phyloP scores from a whole-genome alignment of 163 green algal genomes.

The Dunaliella salina region DNA sequence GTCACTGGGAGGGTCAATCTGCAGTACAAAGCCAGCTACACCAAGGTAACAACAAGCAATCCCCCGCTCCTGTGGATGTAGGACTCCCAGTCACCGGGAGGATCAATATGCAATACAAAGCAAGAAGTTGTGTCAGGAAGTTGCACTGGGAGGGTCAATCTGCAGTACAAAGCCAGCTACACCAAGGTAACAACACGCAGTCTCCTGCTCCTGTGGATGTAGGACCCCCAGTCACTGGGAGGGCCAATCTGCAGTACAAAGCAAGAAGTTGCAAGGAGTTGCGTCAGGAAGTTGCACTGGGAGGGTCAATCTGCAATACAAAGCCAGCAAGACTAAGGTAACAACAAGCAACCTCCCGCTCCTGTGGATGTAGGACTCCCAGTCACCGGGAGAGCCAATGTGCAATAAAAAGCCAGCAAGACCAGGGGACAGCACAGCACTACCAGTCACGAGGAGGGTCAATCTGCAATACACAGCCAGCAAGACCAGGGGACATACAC shows the following conservation, averaged over 20 bases:
- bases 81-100: conserved; percentile 81
- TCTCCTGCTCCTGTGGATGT: conserved; percentile 69
- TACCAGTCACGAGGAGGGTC: conserved; percentile 82
- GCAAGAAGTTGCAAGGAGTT: conserved; percentile 23
- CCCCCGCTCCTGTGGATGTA: conserved; percentile 76
- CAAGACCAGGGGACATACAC: too few relatives aligned
- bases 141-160: conserved; percentile 71
- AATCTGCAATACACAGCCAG: conserved; percentile 15
- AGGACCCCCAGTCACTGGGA: conserved; percentile 84
- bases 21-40: background rate
- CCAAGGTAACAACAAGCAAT: too few relatives aligned
- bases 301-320: conserved; percentile 52
- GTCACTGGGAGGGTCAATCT: conserved; percentile 72
- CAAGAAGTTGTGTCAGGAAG: too few relatives aligned
- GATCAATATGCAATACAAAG: conserved; percentile 48
- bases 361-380: conserved; percentile 85
- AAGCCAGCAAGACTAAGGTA: too few relatives aligned
- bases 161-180: background rate
- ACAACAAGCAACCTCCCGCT: too few relatives aligned
- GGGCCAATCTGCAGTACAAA: conserved; percentile 47
- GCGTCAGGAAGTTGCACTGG: too few relatives aligned
- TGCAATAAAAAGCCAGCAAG: conserved; percentile 4
- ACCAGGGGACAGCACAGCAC: conserved; percentile 61
- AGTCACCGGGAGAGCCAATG: conserved; percentile 72
- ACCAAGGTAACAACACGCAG: too few relatives aligned